A percentile compares a stretch with the other conserved stretches of the same genome.
Evolutionary conservation across 2,329 filamentous ascomycete genomes (phyloP).

Genomic region (Aspergillus unguis): DNA sequence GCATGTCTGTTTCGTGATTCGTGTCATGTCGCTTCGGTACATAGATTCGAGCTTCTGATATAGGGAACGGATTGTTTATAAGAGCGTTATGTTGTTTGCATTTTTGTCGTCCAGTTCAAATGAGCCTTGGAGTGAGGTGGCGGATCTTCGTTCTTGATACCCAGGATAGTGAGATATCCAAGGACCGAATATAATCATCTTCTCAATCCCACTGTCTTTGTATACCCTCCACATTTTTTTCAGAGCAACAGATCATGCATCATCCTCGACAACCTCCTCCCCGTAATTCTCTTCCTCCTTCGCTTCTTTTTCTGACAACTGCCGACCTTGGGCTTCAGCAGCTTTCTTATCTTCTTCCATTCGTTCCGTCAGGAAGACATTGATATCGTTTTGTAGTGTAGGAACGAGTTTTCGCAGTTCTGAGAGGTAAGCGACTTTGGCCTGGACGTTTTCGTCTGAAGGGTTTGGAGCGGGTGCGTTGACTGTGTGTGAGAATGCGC

Average conservation of each 20-base stretch:
- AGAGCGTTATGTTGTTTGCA: neutral
- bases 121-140: conserved; percentile 17
- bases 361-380: conserved; percentile 57
- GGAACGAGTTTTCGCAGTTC: conserved; percentile 50
- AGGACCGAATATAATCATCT: conserved; percentile 15
- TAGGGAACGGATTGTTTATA: conserved; percentile 8
- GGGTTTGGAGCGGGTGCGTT: conserved; percentile 20
- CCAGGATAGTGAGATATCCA: conserved; percentile 30
- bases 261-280: conserved; percentile 71
- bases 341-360: conserved; percentile 59
- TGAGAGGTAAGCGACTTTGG: conserved; percentile 54
- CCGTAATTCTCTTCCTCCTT: conserved; percentile 67
- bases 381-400: conserved; percentile 56
- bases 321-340: conserved; percentile 33
- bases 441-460: conserved; percentile 24
- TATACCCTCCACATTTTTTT: neutral
- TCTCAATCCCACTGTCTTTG: neutral
- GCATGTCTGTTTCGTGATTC: conserved; percentile 29
- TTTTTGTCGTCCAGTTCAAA: conserved; percentile 12
- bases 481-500: conserved; percentile 34
- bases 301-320: conserved; percentile 37
- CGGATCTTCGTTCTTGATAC: conserved; percentile 34
- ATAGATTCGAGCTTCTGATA: conserved; percentile 17
- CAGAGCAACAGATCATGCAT: conserved; percentile 40
- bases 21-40: conserved; percentile 14